Percentiles rank a stretch among this genome's conserved stretches.
These are phyloP conservation scores for Hypoxylon trugodes DNA, from an alignment of 495 filamentous ascomycete genomes.

Conservation along the genomic window DNA sequence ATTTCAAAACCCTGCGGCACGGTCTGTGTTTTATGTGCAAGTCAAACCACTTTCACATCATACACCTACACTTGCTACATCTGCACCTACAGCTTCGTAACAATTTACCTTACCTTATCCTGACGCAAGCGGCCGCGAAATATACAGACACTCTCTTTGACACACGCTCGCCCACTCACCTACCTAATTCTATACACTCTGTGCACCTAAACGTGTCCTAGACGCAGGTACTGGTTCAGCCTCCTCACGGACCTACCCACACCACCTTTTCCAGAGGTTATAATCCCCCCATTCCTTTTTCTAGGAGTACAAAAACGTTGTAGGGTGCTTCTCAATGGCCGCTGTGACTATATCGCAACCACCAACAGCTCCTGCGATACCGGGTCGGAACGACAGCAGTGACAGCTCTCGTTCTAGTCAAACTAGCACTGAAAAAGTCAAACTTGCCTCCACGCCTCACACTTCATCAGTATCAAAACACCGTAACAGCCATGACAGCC, in stretches of 20 bases:
- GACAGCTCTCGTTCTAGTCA: conserved; percentile 45
- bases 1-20: conserved; percentile 27
- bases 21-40: conserved; percentile 30
- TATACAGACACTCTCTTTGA: conserved; percentile 4
- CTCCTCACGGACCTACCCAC: conserved; percentile 14
- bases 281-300: background rate
- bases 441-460: conserved; percentile 31
- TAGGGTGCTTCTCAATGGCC: conserved; percentile 39
- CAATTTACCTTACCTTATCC: background rate
- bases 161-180: background rate
- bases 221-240: conserved; percentile 16
- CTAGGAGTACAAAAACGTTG: conserved; percentile 22
- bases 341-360: conserved; percentile 34
- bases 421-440: conserved; percentile 39
- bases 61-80: background rate
- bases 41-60: conserved; percentile 6
- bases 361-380: conserved; percentile 32
- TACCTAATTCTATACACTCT: conserved; percentile 6
- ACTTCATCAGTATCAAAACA: conserved; percentile 22
- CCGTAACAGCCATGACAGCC: conserved; percentile 29
- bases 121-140: conserved; percentile 15
- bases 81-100: background rate
- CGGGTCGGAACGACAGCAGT: conserved; percentile 43
- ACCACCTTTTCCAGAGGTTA: conserved; percentile 8
- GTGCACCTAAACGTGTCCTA: conserved; percentile 2